phyloP scores from a whole-genome alignment of 805 yeast species.

The Kluyveromyces nonfermentans region DNA sequence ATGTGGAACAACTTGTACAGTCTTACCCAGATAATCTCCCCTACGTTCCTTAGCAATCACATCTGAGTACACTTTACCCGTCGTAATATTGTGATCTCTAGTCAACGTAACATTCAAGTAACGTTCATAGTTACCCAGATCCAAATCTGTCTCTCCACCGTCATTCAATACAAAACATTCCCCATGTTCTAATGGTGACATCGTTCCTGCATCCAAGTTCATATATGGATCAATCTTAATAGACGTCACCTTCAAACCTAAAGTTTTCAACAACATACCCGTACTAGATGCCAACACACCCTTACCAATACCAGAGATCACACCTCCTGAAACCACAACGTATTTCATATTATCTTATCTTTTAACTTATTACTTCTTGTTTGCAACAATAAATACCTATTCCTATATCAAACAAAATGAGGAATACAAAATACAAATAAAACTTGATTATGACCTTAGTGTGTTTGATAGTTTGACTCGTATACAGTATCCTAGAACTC shows the following conservation, averaged over 20 bases:
- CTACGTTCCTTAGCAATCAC: slow-evolving; percentile 92
- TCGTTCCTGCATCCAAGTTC: slow-evolving; percentile 99
- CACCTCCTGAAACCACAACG: slow-evolving; percentile 99
- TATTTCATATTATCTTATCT: slow-evolving; percentile 60
- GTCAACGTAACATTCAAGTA: slow-evolving; percentile 90
- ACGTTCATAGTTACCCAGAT: slow-evolving; percentile 96
- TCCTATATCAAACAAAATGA: background rate
- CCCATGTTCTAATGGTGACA: slow-evolving; percentile 99
- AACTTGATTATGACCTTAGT: background rate
- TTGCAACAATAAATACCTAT: background rate
- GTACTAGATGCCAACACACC: slow-evolving; percentile 98
- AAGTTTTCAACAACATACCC: slow-evolving; percentile 85
- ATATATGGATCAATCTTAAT: slow-evolving; percentile 98
- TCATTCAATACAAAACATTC: slow-evolving; percentile 96
- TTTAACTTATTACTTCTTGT: background rate
- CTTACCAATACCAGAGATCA: slow-evolving; percentile 97
- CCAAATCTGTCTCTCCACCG: slow-evolving; percentile 98
- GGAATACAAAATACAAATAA: background rate
- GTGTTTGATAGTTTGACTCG: background rate
- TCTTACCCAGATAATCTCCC: slow-evolving; percentile 96
- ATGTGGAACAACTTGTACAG: slow-evolving; percentile 99
- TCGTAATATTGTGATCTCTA: slow-evolving; percentile 91
- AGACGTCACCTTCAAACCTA: slow-evolving; percentile 91
- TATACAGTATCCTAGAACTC: background rate
- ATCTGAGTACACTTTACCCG: slow-evolving; percentile 92